Base-by-base conservation (phyloP, 768 basidiomycete species). In the Russula abietina region DNA sequence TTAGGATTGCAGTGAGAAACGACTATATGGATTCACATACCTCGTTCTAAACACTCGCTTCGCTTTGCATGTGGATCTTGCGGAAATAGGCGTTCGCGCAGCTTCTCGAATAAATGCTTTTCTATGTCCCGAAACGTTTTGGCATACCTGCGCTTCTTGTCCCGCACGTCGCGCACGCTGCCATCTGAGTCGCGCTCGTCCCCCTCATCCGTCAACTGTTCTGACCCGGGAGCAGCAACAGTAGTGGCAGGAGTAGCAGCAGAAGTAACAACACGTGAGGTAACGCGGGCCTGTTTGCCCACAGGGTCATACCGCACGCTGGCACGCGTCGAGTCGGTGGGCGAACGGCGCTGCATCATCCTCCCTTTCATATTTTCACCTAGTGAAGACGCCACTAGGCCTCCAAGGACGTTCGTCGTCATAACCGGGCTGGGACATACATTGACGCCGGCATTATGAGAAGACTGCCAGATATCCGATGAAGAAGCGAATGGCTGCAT, bases 111-210 rank as follows among this genome's bases (percentile, higher is more conserved):
- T 24, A 64, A 41, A 22, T 55, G 63, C 46, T 65, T 65, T 55
- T 66, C 65, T 12, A 54, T 59, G 36, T 66, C 57, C 26, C 65
- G 57, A 54, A 66, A 66, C 7, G 56, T 54, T 28, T 66, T 65
- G 43, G 65, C 65, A 39, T 66, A 66, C 22, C 52, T 38, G 38
- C 62, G 63, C 54, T 66, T 66, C 55, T 64, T 65, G 46, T 66
- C 57, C 17, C 60, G 61, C 2, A 64, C 61, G 28, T 57, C 61
- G 28, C 57, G 63, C 46, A 59, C 63, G 41, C 62, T 64, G n/a
- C 57, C 57, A 14, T 59, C 65, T 26, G 65, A 65, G 38, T 66
- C 65, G n/a, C 57, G 63, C 26, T 64, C 65, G n/a, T 64, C 64
- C 16, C 52, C 65, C 26, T 66, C 65, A 28, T 62, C 60, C 11